A percentile compares a stretch with the other conserved stretches of the same genome.
These are phyloP conservation scores for Sarocladiaceae sp. DNA, from an alignment of 2,329 filamentous ascomycete species.

Conservation along the genomic window DNA sequence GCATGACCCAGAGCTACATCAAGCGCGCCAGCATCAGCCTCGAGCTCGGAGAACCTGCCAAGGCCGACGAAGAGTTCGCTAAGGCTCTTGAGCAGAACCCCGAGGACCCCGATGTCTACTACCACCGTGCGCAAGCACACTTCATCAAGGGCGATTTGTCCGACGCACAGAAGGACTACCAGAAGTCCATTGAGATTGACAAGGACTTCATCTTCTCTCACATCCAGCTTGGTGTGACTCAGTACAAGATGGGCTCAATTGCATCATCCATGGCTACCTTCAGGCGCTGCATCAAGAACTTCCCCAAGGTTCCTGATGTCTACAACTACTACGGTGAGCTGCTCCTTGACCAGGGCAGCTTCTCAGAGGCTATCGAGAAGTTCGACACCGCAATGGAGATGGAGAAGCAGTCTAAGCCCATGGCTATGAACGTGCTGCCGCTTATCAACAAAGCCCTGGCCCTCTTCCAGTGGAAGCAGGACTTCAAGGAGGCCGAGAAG, in stretches of 20 bases:
- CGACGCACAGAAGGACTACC: constrained; percentile 94
- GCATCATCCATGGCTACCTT: constrained; percentile 98
- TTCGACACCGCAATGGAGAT: constrained; percentile 98
- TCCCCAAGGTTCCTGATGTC: constrained; percentile 91
- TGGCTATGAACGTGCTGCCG: constrained; percentile 95
- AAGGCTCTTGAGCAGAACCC: constrained; percentile 79
- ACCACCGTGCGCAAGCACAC: constrained; percentile 93
- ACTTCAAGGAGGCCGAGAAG: constrained; percentile 91
- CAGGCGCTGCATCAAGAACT: constrained; percentile 96
- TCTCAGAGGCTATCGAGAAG: constrained; percentile 91
- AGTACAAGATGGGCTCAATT: constrained; percentile 99
- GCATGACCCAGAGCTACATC: constrained; percentile 93
- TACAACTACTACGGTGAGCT: constrained; percentile 99
- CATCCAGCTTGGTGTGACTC: constrained; percentile 97
- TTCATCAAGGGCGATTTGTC: constrained; percentile 78
- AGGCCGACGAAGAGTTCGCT: constrained; percentile 86
- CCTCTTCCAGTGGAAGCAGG: constrained; percentile 97
- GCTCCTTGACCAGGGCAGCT: constrained; percentile 94
- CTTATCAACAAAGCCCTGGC: constrained; percentile 98
- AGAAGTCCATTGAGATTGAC: constrained; percentile 89
- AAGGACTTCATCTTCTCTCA: constrained; percentile 92
- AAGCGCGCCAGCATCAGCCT: constrained; percentile 98
- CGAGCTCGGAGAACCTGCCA: constrained; percentile 84
- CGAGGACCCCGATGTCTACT: constrained; percentile 93
- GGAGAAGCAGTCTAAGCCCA: constrained; percentile 90